Conservation (phyloP, 2,329 filamentous ascomycete species). For the Penicillium sp. region DNA sequence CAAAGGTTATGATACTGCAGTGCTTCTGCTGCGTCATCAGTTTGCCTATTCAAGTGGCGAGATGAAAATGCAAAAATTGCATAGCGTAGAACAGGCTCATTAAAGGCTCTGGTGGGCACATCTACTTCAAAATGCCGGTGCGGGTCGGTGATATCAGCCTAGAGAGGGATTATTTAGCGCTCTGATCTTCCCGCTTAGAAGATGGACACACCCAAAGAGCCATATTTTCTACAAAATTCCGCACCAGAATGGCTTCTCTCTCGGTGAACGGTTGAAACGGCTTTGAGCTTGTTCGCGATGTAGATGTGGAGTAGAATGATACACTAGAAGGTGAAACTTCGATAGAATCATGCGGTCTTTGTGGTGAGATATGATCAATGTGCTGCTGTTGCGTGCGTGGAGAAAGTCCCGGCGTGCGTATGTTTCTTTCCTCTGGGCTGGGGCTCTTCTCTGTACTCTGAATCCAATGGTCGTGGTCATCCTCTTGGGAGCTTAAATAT, state of each 20-base stretch:
- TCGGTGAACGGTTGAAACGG: constrained; percentile 12
- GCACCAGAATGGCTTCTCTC: constrained; percentile 23
- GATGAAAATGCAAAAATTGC: constrained; percentile 37
- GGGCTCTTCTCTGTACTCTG: not conserved
- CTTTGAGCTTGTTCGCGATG: not conserved
- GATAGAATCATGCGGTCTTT: not conserved
- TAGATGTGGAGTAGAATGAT: constrained; percentile 8
- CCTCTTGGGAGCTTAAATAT: constrained; percentile 7
- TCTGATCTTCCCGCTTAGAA: not conserved
- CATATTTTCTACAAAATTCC: constrained; percentile 36
- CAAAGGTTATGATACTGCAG: constrained; percentile 36
- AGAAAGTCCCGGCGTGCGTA: not conserved
- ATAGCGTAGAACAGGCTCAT: constrained; percentile 32
- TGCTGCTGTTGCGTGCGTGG: not conserved
- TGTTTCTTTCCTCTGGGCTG: not conserved
- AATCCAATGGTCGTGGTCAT: not conserved
- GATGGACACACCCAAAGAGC: constrained; percentile 30
- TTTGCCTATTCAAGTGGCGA: constrained; percentile 31
- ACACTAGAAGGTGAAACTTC: constrained; percentile 3
- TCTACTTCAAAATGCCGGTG: constrained; percentile 33
- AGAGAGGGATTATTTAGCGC: not conserved
- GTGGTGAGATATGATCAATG: not conserved
- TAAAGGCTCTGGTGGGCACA: constrained; percentile 31
- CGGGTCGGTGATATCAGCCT: constrained; percentile 35
- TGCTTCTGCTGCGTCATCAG: constrained; percentile 27